These are phyloP conservation scores for Tetracladium marchalianum DNA, from an alignment of 495 filamentous ascomycete genomes.

Conservation along the genomic window DNA sequence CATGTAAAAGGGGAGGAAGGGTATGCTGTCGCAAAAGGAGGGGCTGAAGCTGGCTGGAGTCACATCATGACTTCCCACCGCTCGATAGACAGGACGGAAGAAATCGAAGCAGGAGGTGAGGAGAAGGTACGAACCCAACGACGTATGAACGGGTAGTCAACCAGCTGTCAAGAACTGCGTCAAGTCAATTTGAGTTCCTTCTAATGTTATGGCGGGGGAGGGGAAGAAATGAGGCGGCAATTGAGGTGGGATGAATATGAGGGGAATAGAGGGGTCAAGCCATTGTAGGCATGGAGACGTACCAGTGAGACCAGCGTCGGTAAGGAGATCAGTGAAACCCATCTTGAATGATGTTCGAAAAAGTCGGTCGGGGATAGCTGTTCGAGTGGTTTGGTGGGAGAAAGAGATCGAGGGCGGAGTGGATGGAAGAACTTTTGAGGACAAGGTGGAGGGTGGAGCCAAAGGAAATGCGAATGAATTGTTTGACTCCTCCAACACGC, in stretches of 20 bases:
- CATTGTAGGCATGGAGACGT: constrained; percentile 24
- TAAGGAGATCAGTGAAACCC: constrained; percentile 91
- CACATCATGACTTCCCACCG: not conserved
- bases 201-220: not conserved
- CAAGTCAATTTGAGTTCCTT: constrained; percentile 27
- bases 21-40: constrained; percentile 1
- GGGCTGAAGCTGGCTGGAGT: not conserved
- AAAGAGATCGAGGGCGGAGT: no score
- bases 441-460: no score
- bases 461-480: no score
- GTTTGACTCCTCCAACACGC: no score
- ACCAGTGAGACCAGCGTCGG: constrained; percentile 80
- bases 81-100: constrained; percentile 4
- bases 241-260: no score
- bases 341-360: constrained; percentile 34
- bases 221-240: not conserved
- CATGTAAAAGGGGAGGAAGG: constrained; percentile 38
- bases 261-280: no score
- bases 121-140: constrained; percentile 62
- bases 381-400: constrained; percentile 7
- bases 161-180: constrained; percentile 83
- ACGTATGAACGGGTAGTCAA: constrained; percentile 87
- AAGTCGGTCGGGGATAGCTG: not conserved
- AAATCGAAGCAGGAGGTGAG: constrained; percentile 10
- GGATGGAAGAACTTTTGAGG: no score